Conservation (phyloP, 2,329 filamentous ascomycete genomes). For the Penicillium sp. region DNA sequence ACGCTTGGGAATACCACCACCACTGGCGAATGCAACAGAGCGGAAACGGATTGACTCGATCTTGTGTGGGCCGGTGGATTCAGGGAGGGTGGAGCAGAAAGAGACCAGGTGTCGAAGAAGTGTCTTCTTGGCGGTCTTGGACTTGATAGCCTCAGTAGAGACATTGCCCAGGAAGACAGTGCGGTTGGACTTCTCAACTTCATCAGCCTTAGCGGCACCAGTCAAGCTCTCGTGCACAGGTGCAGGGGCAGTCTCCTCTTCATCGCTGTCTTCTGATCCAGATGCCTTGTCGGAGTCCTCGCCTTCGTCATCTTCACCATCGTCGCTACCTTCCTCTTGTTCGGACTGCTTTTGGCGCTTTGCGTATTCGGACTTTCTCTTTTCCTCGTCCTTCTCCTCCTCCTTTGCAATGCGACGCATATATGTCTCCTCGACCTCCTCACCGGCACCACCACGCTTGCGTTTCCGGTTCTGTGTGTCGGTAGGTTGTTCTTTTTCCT, state of each 20-base stretch:
- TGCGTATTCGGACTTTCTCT: constrained; percentile 35
- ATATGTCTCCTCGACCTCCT: constrained; percentile 45
- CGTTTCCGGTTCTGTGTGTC: constrained; percentile 46
- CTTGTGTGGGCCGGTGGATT: constrained; percentile 60
- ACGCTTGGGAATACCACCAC: constrained; percentile 75
- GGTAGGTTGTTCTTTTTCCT: constrained; percentile 20
- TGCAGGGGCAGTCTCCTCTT: constrained; percentile 28
- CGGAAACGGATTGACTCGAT: constrained; percentile 92
- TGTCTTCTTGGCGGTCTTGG: constrained; percentile 74
- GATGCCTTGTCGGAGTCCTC: constrained; percentile 57
- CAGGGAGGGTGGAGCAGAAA: constrained; percentile 58
- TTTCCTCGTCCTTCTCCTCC: constrained; percentile 37
- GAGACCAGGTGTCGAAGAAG: constrained; percentile 76
- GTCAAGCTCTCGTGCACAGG: constrained; percentile 42
- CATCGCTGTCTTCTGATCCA: constrained; percentile 28
- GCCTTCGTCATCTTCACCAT: constrained; percentile 43
- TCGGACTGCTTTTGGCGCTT: constrained; percentile 37
- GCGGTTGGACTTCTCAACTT: constrained; percentile 80
- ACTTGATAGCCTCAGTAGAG: constrained; percentile 75
- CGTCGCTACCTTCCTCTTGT: constrained; percentile 43
- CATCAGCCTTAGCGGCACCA: constrained; percentile 43
- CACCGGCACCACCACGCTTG: constrained; percentile 53
- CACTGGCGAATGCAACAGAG: constrained; percentile 77
- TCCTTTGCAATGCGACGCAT: constrained; percentile 47
- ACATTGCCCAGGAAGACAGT: constrained; percentile 95